These are phyloP conservation scores for Pharnaceum exiguum DNA, from an alignment of 148 eudicot species.

Conservation along the genomic window DNA sequence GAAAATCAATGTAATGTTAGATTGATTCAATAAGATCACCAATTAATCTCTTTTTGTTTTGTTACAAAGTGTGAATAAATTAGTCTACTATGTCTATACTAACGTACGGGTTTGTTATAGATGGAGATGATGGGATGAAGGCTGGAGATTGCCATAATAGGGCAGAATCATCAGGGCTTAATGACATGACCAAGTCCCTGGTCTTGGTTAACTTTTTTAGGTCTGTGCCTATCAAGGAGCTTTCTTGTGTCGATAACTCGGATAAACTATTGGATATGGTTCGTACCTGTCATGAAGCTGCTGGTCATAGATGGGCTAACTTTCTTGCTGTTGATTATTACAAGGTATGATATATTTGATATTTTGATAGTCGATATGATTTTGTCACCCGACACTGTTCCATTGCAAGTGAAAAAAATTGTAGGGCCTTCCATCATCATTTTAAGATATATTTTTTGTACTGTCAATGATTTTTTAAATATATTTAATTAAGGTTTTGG, in stretches of 20 bases:
- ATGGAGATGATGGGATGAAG: conserved; percentile 72
- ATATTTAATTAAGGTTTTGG: background rate
- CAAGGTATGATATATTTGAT: conserved; percentile 35
- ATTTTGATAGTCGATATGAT: no score
- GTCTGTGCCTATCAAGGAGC: conserved; percentile 30
- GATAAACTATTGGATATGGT: conserved; percentile 40
- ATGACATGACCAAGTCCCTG: conserved; percentile 52
- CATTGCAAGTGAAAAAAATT: no score
- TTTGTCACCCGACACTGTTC: no score
- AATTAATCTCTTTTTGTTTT: background rate
- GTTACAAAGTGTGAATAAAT: background rate
- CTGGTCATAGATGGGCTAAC: conserved; percentile 74
- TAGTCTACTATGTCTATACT: background rate
- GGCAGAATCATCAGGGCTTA: conserved; percentile 45
- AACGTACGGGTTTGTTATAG: conserved; percentile 19
- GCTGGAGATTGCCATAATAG: conserved; percentile 51
- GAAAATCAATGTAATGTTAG: conserved; percentile 55
- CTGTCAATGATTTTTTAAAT: no score
- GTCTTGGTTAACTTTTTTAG: conserved; percentile 60
- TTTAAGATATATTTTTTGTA: no score
- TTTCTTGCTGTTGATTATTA: conserved; percentile 71
- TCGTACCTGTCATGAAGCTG: conserved; percentile 44
- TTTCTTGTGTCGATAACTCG: conserved; percentile 57
- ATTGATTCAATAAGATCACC: background rate
- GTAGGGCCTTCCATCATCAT: no score